Base-by-base conservation (phyloP, 1,284 basidiomycete species). In the Apiotrichum siamense region DNA sequence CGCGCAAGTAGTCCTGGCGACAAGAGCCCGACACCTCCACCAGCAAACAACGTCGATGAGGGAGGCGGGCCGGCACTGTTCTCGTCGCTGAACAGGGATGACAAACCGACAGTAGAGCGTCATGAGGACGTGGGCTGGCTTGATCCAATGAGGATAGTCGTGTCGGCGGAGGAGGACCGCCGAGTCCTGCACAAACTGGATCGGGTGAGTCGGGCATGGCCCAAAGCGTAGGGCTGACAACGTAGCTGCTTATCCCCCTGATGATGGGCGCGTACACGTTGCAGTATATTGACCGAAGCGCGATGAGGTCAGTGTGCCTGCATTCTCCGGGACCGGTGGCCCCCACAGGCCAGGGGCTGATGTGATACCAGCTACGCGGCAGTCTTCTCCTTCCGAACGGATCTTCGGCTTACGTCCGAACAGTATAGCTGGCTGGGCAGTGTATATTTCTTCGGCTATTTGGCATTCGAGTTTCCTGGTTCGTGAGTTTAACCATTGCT, bases 261-360 rank as follows among this genome's bases (percentile, higher is more conserved):
- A 66, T 68, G 17, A 65, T 69, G 54, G 55, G 57, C 12, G 66
- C 69, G 31, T 73, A 72, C 46, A 67, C 63, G 13, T 50, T 73
- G n/a, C 71, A 73, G 48, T 73, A 69, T 48, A 60, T 70, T 37
- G 71, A 73, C 55, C 65, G 70, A 45, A 64, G 64, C 25, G 69
- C 70, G 11, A 69, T 73, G 61, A 58, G 53, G 59, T 61, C 49
- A 44, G 59, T 48, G n/a, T n/a, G n/a, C n/a, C n/a, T n/a, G n/a
- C n/a, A n/a, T n/a, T n/a, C n/a, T n/a, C n/a, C n/a, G n/a, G n/a
- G n/a, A n/a, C n/a, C n/a, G n/a, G n/a, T n/a, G n/a, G n/a, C n/a
- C n/a, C n/a, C n/a, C 7, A 5, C 13, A 21, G 20, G 9, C 2
- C 32, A 18, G 9, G 15, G 3, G 11, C 4, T 20, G 11, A 36